phyloP scores from a whole-genome alignment of 345 rosid genomes.

The Populus simonii region DNA sequence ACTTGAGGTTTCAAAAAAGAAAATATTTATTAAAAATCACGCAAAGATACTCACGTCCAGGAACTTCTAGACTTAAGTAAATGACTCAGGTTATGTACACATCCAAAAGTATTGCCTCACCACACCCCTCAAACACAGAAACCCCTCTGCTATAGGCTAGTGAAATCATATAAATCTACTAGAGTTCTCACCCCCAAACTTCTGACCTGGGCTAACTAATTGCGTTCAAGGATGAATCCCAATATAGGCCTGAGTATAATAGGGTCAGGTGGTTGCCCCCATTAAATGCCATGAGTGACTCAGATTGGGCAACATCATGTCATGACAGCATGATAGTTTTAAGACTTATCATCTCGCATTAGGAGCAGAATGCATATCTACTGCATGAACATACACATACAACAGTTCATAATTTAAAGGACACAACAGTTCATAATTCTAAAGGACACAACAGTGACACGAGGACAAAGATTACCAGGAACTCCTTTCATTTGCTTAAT shows the following conservation, averaged over 20 bases:
- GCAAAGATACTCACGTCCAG: too few relatives aligned
- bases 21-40: too few relatives aligned
- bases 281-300: not conserved
- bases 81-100: too few relatives aligned
- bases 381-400: too few relatives aligned
- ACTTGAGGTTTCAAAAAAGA: too few relatives aligned
- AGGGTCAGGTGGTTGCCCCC: not conserved
- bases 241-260: not conserved
- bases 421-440: not conserved
- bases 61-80: too few relatives aligned
- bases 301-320: not conserved
- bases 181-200: not conserved
- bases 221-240: not conserved
- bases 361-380: not conserved
- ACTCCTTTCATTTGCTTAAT: constrained; percentile 98
- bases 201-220: too few relatives aligned
- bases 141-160: not conserved
- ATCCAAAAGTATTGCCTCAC: too few relatives aligned
- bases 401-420: not conserved
- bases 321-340: not conserved
- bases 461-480: constrained; percentile 59
- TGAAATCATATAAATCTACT: not conserved
- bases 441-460: not conserved
- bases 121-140: too few relatives aligned
- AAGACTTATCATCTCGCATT: not conserved